Base-by-base conservation (phyloP, 2,329 filamentous ascomycete species). In the Zasmidium cellare region DNA sequence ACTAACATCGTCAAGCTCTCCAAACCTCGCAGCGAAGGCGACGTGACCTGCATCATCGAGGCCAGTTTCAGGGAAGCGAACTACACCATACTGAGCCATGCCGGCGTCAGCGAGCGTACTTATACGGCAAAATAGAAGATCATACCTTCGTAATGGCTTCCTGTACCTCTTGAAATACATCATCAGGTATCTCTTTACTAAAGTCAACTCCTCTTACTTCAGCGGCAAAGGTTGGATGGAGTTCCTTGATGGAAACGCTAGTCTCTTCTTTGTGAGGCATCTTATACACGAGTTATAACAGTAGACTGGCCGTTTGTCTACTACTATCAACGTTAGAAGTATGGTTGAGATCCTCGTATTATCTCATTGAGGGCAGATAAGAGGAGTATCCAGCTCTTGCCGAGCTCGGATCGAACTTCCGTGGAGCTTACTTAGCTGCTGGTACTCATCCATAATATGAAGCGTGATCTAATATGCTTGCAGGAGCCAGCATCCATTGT, bases 1-100 rank as follows among this genome's bases (percentile, higher is more conserved):
- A 18, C 71, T 76, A 28, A 83, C 76, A 65, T 84, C 79, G 69
- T 86, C 83, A 0, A 85, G 77, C 20, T 83, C 80, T 19, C 83
- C 84, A 58, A 86, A 79, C 1, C 72, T 74, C 2, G 65, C 63
- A 16, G 80, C 77, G 66, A 86, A 82, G 5, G 71, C 71, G 35
- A 85, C 75, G 63, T 86, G 84, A 1, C 71, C 59, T 6, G 74
- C 75, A 65, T 86, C 82, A 55, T 77, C 74, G 9, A 86, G 72
- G 14, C 73, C 72, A 1, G 83, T 82, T 14, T 76, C 66, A 41
- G 81, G 80, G 67, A 84, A 79, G 19, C 83, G 77, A 38, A 77
- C 72, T 19, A 84, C 77, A 20, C 82, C 82, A 61, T 84, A 82
- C 80, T 83, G 25, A n/a, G 18, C 7, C 19, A n/a, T 16, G 12